Base-by-base conservation (phyloP, 768 basidiomycete species). In the Cyclocybe aegerita region DNA sequence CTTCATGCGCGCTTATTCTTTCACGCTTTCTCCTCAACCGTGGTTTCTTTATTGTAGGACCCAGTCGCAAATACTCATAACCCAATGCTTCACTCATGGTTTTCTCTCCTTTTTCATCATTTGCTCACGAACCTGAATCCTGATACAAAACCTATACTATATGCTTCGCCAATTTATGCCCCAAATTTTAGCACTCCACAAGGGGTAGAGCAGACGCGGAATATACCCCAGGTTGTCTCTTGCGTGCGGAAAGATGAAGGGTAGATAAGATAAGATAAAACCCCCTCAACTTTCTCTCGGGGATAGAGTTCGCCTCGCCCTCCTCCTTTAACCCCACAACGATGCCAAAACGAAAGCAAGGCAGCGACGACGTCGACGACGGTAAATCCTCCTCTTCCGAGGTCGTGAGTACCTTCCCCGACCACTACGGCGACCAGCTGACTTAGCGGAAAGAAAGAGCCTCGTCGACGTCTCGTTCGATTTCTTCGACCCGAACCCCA, bases 391-490 rank as follows among this genome's bases (percentile, higher is more conserved):
- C 58, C 23, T 64, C 62, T 17, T 64, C 62, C 17, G 62, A 64
- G 50, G 49, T 61, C 44, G 60, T 64, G 23, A 52, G 62, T 58
- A 10, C 3, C 32, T 32, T 14, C 10, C 15, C 9, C 32, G 14
- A n/a, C 35, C 15, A 32, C 15, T n/a, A 7, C 4, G 7, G 15
- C 12, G 39, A n/a, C 31, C 29, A 12, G 36, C 23, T 52, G 29
- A 50, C 50, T 56, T 44, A 57, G 45, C 11, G 31, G 36, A 31
- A 50, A 16, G 17, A 37, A 43, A 65, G 64, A 62, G 60, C 50
- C 77, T 87, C 60, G 78, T 95, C 70, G 81, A 95, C 67, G 87
- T 95, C 57, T 86, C 88, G 62, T 98, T 98, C 62, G 93, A 97
- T 57, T 98, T 97, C 65, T 95, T 91, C 77, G 86, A 91, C 65